Evolutionary conservation across 495 filamentous ascomycete species (phyloP).

Genomic region (Daldinia childiae): DNA sequence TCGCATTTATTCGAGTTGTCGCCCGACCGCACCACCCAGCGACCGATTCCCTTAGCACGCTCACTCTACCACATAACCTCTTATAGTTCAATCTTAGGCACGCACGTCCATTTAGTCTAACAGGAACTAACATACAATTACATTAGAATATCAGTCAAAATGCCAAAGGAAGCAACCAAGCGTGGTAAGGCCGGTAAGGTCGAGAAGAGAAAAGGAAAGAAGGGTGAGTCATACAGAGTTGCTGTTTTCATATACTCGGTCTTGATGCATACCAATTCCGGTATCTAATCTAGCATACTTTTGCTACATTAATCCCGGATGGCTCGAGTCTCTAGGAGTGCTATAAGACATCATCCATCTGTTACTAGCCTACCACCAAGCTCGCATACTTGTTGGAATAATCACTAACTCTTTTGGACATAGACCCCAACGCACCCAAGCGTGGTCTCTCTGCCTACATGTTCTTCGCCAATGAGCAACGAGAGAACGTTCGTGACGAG

Average conservation of each 20-base stretch:
- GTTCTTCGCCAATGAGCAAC: constrained; percentile 99
- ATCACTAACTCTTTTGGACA: constrained; percentile 26
- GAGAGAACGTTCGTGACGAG: constrained; percentile 96
- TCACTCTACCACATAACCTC: neutral
- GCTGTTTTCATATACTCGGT: constrained; percentile 2
- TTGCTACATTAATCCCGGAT: too few species aligned
- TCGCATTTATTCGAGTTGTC: constrained; percentile 22
- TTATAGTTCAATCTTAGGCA: neutral
- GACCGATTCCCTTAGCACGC: neutral
- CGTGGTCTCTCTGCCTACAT: constrained; percentile 99
- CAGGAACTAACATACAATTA: constrained; percentile 34
- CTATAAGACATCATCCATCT: too few species aligned
- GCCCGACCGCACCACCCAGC: constrained; percentile 13
- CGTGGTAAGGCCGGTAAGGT: constrained; percentile 54
- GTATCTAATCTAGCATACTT: neutral
- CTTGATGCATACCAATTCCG: neutral
- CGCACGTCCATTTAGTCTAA: neutral
- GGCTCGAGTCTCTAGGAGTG: too few species aligned
- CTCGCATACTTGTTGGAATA: neutral
- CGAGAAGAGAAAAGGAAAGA: constrained; percentile 58
- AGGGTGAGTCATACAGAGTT: constrained; percentile 51
- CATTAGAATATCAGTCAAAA: constrained; percentile 43
- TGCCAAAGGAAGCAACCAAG: constrained; percentile 61
- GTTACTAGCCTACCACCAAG: neutral
- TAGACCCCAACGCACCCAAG: constrained; percentile 99